Conservation (phyloP, 192 early-diverging fungal genomes). For the Globomyces pollinis-pini region DNA sequence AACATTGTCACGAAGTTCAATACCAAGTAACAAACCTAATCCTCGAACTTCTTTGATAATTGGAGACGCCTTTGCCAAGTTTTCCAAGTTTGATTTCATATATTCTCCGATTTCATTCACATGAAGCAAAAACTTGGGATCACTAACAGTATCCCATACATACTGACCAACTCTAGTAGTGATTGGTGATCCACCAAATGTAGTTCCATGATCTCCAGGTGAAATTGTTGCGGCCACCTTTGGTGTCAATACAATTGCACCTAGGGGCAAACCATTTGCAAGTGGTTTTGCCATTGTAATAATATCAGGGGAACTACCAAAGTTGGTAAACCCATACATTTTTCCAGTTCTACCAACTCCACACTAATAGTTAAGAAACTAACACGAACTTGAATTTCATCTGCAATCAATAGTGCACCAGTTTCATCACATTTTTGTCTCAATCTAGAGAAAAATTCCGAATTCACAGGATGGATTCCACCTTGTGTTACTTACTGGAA, state of each 20-base stretch:
- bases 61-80: conserved; percentile 35
- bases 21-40: conserved; percentile 77
- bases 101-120: conserved; percentile 59
- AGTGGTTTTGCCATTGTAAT: conserved; percentile 95
- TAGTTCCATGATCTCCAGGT: conserved; percentile 93
- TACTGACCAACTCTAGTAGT: conserved; percentile 75
- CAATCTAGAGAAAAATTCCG: conserved; percentile 71
- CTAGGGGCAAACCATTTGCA: conserved; percentile 94
- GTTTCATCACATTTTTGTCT: conserved; percentile 75
- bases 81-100: conserved; percentile 34
- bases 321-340: conserved; percentile 78
- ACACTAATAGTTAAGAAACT: conserved; percentile 47
- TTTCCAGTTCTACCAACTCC: conserved; percentile 85
- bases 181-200: conserved; percentile 93
- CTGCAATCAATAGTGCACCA: conserved; percentile 85
- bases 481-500: too few species aligned
- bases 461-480: conserved; percentile 66
- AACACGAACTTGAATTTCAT: conserved; percentile 79
- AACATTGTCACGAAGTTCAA: conserved; percentile 47
- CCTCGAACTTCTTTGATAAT: conserved; percentile 74
- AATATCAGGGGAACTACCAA: conserved; percentile 75
- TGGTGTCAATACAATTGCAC: conserved; percentile 74
- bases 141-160: conserved; percentile 63
- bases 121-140: conserved; percentile 63
- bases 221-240: conserved; percentile 75